Conservation (phyloP, 495 filamentous ascomycete species). For the Xeromyces bisporus region DNA sequence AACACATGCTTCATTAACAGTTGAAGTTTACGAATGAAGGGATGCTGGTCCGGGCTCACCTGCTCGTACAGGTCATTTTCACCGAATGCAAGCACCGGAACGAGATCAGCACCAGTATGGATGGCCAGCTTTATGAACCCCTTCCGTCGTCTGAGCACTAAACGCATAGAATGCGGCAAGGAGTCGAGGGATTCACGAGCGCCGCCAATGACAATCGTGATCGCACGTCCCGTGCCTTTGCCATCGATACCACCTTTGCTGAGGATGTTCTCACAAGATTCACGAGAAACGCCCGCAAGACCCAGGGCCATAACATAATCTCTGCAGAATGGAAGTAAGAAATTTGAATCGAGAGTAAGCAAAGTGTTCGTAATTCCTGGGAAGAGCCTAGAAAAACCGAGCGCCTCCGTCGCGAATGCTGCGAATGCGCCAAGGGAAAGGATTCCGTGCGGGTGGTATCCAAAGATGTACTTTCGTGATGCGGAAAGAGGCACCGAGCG, state of each 20-base stretch:
- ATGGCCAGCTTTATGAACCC: slow-evolving; percentile 91
- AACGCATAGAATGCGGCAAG: slow-evolving; percentile 49
- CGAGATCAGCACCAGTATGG: slow-evolving; percentile 74
- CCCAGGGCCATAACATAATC: slow-evolving; percentile 83
- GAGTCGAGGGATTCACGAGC: slow-evolving; percentile 84
- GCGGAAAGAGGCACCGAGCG: slow-evolving; percentile 59
- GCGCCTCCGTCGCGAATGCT: slow-evolving; percentile 77
- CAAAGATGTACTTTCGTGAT: slow-evolving; percentile 90
- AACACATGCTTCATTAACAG: slow-evolving; percentile 62
- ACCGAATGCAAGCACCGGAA: slow-evolving; percentile 81
- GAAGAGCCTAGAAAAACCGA: slow-evolving; percentile 78
- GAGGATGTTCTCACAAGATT: slow-evolving; percentile 77
- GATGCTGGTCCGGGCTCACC: slow-evolving; percentile 50
- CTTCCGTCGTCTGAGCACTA: slow-evolving; percentile 69
- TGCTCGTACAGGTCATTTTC: slow-evolving; percentile 96
- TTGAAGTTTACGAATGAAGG: slow-evolving; percentile 57
- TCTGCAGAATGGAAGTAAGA: slow-evolving; percentile 82
- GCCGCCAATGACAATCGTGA: slow-evolving; percentile 90
- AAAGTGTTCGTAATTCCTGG: slow-evolving; percentile 91
- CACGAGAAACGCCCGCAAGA: slow-evolving; percentile 72
- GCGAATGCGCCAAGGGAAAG: slow-evolving; percentile 91
- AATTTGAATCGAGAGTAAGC: slow-evolving; percentile 80
- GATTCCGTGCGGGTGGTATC: slow-evolving; percentile 94
- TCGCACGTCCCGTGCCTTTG: slow-evolving; percentile 87
- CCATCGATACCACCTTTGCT: slow-evolving; percentile 56